Evolutionary conservation across 495 filamentous ascomycete species (phyloP).

Genomic region (Oidiodendron maius): DNA sequence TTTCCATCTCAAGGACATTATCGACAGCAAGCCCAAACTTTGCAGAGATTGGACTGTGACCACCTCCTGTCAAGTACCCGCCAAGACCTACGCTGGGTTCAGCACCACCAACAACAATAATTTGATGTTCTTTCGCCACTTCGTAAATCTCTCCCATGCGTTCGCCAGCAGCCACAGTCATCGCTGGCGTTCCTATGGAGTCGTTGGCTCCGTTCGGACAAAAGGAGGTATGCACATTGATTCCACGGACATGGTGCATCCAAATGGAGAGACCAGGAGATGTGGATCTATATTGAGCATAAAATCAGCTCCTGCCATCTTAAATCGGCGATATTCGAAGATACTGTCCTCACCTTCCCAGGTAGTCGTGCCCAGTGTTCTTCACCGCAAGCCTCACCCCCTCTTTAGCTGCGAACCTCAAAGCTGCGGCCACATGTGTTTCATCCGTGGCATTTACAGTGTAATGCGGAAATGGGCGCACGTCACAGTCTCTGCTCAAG

Average conservation of each 20-base stretch:
- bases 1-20: constrained; percentile 36
- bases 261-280: constrained; percentile 43
- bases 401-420: constrained; percentile 21
- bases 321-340: neutral
- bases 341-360: neutral
- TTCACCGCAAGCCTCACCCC: constrained; percentile 56
- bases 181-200: neutral
- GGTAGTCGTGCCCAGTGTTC: constrained; percentile 51
- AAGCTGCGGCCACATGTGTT: constrained; percentile 18
- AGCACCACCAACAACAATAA: neutral
- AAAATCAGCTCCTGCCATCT: constrained; percentile 22
- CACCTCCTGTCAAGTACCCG: constrained; percentile 49
- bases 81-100: constrained; percentile 28
- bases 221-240: constrained; percentile 26
- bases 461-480: constrained; percentile 23
- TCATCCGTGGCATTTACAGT: constrained; percentile 29
- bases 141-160: neutral
- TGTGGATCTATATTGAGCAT: constrained; percentile 33
- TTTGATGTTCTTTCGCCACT: neutral
- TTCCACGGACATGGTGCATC: constrained; percentile 35
- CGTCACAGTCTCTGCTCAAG: constrained; percentile 38
- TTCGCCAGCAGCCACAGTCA: neutral
- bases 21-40: constrained; percentile 46
- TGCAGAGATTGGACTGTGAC: constrained; percentile 38
- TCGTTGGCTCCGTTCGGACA: neutral